Evolutionary conservation across 495 filamentous ascomycete species (phyloP), one percentile per base, ranked within the genome.

Genomic region (Tuber aestivum): DNA sequence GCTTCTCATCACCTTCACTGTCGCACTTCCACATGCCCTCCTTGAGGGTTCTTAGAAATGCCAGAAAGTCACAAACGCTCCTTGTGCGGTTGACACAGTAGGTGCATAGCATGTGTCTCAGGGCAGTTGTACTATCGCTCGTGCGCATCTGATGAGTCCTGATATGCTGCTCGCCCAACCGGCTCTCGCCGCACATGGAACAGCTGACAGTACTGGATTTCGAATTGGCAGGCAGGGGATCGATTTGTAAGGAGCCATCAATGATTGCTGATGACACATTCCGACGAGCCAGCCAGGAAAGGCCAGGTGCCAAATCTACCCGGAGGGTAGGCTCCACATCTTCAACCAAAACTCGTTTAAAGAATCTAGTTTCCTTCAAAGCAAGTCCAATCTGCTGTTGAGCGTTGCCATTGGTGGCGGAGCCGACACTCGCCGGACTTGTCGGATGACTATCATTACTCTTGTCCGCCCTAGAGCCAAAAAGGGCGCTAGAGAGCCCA

Each of bases 241-340:
- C 95, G 41, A 99, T 94, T 20, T 96, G 89, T 12, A 97, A 88
- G 41, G 87, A 91, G n/a, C 95, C 95, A 32, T 95, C 92, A 41
- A 89, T 91, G 80, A 98, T 93, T 69, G 92, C 90, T 71, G 88
- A 91, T 69, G 97, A 80, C 3, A 97, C 93, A 40, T 90, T 91
- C 69, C 95, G 90, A 41, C 94, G 90, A 38, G 92, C 93, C 38
- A 98, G 88, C 93, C 94, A 99, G 35, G 93, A 96, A 50, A 99
- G 89, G 0, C 94, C 94, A 1, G 95, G 95, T 0, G 95, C 93
- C 8, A 88, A 87, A 84, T 99, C 95, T 7, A 98, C 88, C 61
- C 95, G 89, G 32, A 99, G 85, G 0, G 95, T 97, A 3, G 95
- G 95, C 84, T 99, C 95, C 73, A 99, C 92, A 84, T 98, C 95